Evolutionary conservation across 371 early-diverging fungal genomes (phyloP).

Genomic region (Actinomucor elegans): DNA sequence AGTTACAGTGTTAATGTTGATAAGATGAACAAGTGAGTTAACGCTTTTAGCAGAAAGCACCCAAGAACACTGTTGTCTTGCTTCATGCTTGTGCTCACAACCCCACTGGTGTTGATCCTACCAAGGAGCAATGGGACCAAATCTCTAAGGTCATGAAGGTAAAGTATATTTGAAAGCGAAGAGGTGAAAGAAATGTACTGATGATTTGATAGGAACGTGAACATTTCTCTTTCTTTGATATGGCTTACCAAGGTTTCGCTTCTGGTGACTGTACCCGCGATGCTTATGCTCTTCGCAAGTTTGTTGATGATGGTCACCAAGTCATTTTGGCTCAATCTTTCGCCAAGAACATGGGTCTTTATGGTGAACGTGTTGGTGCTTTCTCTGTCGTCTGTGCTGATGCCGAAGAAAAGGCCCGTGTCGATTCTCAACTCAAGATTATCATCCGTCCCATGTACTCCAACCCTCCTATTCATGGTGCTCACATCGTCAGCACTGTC

Average conservation of each 20-base stretch:
- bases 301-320: constrained; percentile 79
- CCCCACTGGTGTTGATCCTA: constrained; percentile 98
- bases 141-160: constrained; percentile 80
- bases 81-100: constrained; percentile 99
- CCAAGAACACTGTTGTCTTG: constrained; percentile 87
- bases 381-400: constrained; percentile 85
- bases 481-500: constrained; percentile 90
- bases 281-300: constrained; percentile 94
- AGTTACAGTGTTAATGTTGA: constrained; percentile 4
- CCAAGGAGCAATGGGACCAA: constrained; percentile 90
- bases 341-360: constrained; percentile 99
- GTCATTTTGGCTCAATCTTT: constrained; percentile 94
- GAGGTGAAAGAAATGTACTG: no score
- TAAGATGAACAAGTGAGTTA: no score
- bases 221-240: constrained; percentile 95
- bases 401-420: constrained; percentile 79
- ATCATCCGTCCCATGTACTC: constrained; percentile 97
- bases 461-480: constrained; percentile 95
- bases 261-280: constrained; percentile 90
- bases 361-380: constrained; percentile 98
- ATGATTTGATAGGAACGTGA: constrained; percentile 72
- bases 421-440: constrained; percentile 94
- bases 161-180: constrained; percentile 1
- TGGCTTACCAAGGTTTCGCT: constrained; percentile 99
- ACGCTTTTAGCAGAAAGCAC: constrained; percentile 64